phyloP scores from a whole-genome alignment of 2,329 filamentous ascomycete species.

The Blastomyces gilchristii region DNA sequence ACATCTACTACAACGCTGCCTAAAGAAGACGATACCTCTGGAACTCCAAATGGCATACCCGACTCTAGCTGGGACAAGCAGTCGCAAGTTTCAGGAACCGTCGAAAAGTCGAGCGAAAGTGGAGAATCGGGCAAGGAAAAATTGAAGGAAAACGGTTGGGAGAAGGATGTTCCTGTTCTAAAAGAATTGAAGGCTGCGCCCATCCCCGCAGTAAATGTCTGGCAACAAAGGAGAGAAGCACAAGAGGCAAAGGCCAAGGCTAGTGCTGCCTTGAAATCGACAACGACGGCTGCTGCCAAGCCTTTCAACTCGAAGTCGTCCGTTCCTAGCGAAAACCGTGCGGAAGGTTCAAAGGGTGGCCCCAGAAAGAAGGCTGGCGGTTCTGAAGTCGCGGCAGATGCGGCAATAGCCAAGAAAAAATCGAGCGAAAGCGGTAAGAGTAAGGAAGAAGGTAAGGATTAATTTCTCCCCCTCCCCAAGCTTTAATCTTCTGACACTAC shows the following conservation, averaged over 20 bases:
- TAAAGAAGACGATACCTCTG: constrained; percentile 52
- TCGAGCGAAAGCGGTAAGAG: constrained; percentile 32
- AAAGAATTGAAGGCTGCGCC: constrained; percentile 67
- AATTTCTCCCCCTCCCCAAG: background rate
- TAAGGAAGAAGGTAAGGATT: constrained; percentile 27
- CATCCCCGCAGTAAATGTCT: constrained; percentile 74
- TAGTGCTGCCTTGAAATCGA: constrained; percentile 21
- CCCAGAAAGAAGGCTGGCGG: constrained; percentile 32
- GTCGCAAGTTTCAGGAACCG: constrained; percentile 51
- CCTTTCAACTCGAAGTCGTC: constrained; percentile 15
- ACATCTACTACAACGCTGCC: constrained; percentile 44
- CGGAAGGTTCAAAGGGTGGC: constrained; percentile 30
- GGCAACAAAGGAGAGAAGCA: constrained; percentile 68
- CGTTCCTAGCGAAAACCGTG: constrained; percentile 21
- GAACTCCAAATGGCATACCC: constrained; percentile 47
- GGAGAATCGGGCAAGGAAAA: constrained; percentile 42
- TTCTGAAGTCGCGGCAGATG: constrained; percentile 17
- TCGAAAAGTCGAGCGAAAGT: constrained; percentile 43
- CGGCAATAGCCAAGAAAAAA: constrained; percentile 22
- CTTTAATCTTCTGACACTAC: background rate
- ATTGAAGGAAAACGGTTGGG: constrained; percentile 46
- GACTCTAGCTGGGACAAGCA: constrained; percentile 60
- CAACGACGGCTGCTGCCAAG: constrained; percentile 15
- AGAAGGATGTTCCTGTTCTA: constrained; percentile 48
- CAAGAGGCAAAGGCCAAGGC: constrained; percentile 43